Evolutionary conservation across 2,329 filamentous ascomycete species (phyloP).

Genomic region (Cladosporium austrohemisphaericum): DNA sequence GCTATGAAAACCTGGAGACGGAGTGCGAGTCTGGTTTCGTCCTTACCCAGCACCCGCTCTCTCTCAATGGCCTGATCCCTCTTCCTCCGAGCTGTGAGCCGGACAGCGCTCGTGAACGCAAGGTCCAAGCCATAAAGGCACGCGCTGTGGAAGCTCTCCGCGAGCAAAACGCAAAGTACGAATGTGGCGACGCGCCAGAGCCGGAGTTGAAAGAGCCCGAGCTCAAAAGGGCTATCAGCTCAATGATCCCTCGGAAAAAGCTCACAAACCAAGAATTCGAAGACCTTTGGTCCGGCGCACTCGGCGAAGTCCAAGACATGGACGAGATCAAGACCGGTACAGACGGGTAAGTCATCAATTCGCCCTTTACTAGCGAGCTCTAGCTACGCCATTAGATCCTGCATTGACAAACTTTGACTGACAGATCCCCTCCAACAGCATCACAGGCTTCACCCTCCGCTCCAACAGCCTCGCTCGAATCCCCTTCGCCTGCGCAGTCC

Average conservation of each 20-base stretch:
- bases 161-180: slow-evolving; percentile 79
- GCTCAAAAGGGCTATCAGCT: slow-evolving; percentile 71
- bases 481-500: slow-evolving; percentile 78
- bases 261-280: slow-evolving; percentile 84
- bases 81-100: slow-evolving; percentile 89
- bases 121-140: slow-evolving; percentile 82
- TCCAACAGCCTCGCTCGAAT: slow-evolving; percentile 88
- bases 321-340: slow-evolving; percentile 58
- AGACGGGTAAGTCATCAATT: slow-evolving; percentile 53
- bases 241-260: slow-evolving; percentile 64
- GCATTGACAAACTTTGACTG: slow-evolving; percentile 55
- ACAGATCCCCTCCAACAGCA: slow-evolving; percentile 73
- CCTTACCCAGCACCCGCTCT: slow-evolving; percentile 76
- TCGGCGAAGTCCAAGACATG: slow-evolving; percentile 64
- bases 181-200: slow-evolving; percentile 72
- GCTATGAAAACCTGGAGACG: slow-evolving; percentile 72
- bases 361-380: too few relatives aligned
- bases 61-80: slow-evolving; percentile 74
- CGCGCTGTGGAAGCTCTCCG: slow-evolving; percentile 82
- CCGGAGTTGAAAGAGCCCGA: slow-evolving; percentile 67
- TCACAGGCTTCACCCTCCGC: slow-evolving; percentile 60
- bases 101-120: slow-evolving; percentile 85
- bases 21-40: slow-evolving; percentile 86
- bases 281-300: slow-evolving; percentile 72
- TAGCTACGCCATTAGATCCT: slow-evolving; percentile 15